These are phyloP conservation scores for Colletotrichum sp. DNA, from an alignment of 2,329 filamentous ascomycete species.

Conservation along the genomic window DNA sequence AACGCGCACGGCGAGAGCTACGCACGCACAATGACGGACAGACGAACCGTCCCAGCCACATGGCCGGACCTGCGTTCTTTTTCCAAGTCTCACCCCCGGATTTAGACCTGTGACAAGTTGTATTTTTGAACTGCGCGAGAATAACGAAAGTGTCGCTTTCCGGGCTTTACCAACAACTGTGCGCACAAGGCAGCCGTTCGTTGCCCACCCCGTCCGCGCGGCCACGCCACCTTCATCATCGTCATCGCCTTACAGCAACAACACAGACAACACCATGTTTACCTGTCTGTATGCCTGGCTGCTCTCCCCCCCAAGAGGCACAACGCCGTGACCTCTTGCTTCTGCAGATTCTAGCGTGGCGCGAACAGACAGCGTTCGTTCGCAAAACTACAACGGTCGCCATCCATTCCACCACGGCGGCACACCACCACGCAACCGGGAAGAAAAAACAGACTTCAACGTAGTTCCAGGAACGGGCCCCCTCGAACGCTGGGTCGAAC, in stretches of 20 bases:
- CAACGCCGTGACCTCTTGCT: neutral
- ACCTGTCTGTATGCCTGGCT: neutral
- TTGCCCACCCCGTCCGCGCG: neutral
- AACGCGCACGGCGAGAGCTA: neutral
- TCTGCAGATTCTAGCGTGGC: neutral
- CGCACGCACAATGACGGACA: neutral
- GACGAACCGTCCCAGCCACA: neutral
- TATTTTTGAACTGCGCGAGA: neutral
- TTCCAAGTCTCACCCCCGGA: neutral
- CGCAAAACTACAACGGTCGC: neutral
- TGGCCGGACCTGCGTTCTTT: neutral
- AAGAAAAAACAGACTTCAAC: neutral
- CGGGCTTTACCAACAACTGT: neutral
- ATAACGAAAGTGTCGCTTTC: neutral
- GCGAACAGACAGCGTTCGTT: constrained; percentile 11
- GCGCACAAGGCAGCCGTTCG: neutral
- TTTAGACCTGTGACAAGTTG: neutral
- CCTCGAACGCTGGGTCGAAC: neutral
- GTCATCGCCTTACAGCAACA: neutral
- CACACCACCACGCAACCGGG: neutral
- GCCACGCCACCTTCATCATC: neutral
- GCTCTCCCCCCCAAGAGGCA: neutral
- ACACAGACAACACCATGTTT: neutral
- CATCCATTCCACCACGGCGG: neutral
- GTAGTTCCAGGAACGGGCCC: neutral